Evolutionary conservation across 768 basidiomycete species (phyloP), one percentile per base, ranked within the genome.

Genomic region (Boletus rubescentipes): DNA sequence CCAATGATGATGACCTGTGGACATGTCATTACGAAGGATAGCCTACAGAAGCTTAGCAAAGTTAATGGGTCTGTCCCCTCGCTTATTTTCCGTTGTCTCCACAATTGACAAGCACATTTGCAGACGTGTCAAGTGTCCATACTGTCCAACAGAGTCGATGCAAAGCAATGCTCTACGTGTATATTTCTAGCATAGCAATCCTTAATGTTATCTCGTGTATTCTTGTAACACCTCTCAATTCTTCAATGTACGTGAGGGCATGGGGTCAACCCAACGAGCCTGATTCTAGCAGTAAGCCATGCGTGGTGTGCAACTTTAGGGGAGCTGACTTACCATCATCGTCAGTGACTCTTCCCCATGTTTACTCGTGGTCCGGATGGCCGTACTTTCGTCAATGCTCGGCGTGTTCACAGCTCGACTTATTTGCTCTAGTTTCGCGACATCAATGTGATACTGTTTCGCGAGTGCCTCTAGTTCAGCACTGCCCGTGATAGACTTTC

Each of bases 1-100:
- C 96, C 97, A 0, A 97, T 97, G 93, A 95, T 98, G 90, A 88
- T 99, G 79, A 74, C 77, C 4, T 98, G 97, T 67, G 97, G 96
- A 2, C 97, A 99, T 72, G 94, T 97, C 35, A 86, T 99, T 41
- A 87, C 92, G 2, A 89, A 89, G 67, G 96, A 98, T 64, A 96
- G 91, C 69, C 73, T 98, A 58, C 83, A 84, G 58, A 92, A 94
- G 69, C 75, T 99, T 42, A 87, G 89, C 67, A 98, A 96, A 74
- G 80, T 87, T 30, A 88, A 86, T 41, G 79, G 80, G 87, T 87
- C 72, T 77, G 96, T 86, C 49, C 49, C 70, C 64, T 43, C 21
- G 54, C 47, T 48, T 52, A 34, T 34, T 35, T 30, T 14, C 21
- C 53, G 9, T 26, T 23, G 32, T 31, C 14, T 43, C 11, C 35